Conservation (phyloP, 108 stramenopile species). For the Pseudonitzschia multiseries region DNA sequence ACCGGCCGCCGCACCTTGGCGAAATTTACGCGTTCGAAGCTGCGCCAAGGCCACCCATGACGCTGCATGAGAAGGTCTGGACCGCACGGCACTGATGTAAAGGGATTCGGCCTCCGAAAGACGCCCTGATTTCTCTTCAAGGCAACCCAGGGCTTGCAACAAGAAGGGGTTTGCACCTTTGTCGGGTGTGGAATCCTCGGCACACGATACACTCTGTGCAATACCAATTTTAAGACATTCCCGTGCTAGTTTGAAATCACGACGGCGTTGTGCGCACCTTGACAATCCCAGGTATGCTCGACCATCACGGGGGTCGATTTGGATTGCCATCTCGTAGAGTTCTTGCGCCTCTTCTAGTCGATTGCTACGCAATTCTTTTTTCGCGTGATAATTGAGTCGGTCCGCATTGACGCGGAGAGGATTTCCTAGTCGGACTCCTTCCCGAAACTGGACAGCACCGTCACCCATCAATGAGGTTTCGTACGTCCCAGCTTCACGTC, state of each 20-base stretch:
- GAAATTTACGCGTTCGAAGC: slow-evolving; percentile 76
- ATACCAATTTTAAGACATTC: slow-evolving; percentile 63
- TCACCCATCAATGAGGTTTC: slow-evolving; percentile 74
- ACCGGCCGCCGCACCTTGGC: slow-evolving; percentile 69
- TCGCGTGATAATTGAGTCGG: slow-evolving; percentile 68
- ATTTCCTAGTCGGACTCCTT: slow-evolving; percentile 66
- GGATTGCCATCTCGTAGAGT: slow-evolving; percentile 38
- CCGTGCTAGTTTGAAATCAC: slow-evolving; percentile 69
- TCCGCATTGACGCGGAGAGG: slow-evolving; percentile 74
- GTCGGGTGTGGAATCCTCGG: slow-evolving; percentile 37
- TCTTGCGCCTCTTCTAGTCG: slow-evolving; percentile 38
- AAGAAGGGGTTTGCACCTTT: slow-evolving; percentile 79
- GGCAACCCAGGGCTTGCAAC: slow-evolving; percentile 75
- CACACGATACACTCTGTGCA: slow-evolving; percentile 38
- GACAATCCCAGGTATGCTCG: slow-evolving; percentile 83
- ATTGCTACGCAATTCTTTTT: slow-evolving; percentile 55
- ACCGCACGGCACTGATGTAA: slow-evolving; percentile 63
- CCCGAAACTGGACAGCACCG: slow-evolving; percentile 77
- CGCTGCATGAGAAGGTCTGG: slow-evolving; percentile 82
- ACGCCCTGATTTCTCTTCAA: slow-evolving; percentile 79
- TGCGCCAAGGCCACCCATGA: slow-evolving; percentile 86
- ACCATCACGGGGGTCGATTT: slow-evolving; percentile 78
- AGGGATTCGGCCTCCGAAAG: slow-evolving; percentile 73
- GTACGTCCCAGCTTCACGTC: slow-evolving; percentile 56
- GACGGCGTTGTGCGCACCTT: slow-evolving; percentile 70